phyloP scores from a whole-genome alignment of 306 rosid species.

The Leucaena leucocephala region DNA sequence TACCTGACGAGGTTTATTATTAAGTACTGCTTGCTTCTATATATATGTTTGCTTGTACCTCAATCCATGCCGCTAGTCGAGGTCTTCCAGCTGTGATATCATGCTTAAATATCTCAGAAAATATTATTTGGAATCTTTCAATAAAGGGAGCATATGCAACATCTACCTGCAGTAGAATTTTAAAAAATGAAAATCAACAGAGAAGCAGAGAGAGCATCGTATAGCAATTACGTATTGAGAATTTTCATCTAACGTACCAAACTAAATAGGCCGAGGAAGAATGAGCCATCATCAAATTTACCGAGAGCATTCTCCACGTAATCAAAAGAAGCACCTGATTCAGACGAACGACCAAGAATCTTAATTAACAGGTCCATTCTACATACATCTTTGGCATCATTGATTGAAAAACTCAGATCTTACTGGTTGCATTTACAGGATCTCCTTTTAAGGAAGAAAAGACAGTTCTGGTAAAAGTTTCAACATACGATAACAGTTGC shows the following conservation, averaged over 20 bases:
- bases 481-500: constrained; percentile 48
- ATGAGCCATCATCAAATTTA: constrained; percentile 64
- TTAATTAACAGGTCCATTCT: not conserved
- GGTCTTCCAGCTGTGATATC: constrained; percentile 69
- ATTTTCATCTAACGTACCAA: constrained; percentile 43
- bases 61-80: constrained; percentile 62
- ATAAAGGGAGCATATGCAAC: constrained; percentile 63
- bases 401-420: constrained; percentile 8
- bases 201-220: not conserved
- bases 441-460: constrained; percentile 41
- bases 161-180: constrained; percentile 55
- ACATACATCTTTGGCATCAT: not conserved
- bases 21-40: not conserved
- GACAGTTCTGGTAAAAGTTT: constrained; percentile 39
- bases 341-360: constrained; percentile 5
- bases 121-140: constrained; percentile 61
- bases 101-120: constrained; percentile 46
- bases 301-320: constrained; percentile 63
- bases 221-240: not conserved
- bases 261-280: constrained; percentile 65
- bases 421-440: constrained; percentile 35
- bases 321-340: constrained; percentile 58
- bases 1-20: no score
- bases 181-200: not conserved
- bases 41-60: constrained; percentile 40